Percentiles rank a stretch among this genome's conserved stretches.
phyloP scores from a whole-genome alignment of 2,329 filamentous ascomycete species.

The Ilyonectria destructans region DNA sequence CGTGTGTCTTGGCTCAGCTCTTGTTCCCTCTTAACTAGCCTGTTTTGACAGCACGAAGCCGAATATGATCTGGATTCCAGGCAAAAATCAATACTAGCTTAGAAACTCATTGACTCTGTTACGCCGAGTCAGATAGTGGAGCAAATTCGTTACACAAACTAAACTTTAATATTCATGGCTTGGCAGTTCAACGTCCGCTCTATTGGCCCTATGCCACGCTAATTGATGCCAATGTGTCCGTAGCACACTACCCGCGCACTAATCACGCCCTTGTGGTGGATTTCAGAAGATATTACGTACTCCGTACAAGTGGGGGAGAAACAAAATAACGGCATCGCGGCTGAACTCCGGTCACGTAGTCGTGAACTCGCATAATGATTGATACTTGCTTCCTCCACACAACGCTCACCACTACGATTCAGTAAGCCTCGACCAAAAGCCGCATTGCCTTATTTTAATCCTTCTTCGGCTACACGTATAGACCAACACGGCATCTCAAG shows the following conservation, averaged over 20 bases:
- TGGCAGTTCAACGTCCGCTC: neutral
- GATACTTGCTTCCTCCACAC: neutral
- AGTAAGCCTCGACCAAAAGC: neutral
- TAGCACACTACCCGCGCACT: neutral
- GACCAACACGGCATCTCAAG: too few species aligned
- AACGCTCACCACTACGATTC: neutral
- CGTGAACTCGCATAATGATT: neutral
- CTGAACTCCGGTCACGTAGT: neutral
- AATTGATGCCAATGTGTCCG: neutral
- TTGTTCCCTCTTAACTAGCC: neutral
- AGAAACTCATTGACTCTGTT: neutral
- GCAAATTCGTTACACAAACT: neutral
- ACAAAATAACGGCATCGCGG: neutral
- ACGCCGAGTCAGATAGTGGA: neutral
- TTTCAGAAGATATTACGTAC: neutral
- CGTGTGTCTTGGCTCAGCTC: neutral
- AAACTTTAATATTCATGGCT: neutral
- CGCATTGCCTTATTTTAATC: too few species aligned
- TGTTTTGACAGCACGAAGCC: neutral
- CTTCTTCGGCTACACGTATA: too few species aligned
- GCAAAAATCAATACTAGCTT: neutral
- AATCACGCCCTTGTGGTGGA: neutral
- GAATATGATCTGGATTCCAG: neutral
- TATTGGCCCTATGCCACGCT: neutral
- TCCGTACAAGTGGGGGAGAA: neutral